Percentiles rank a stretch among this genome's conserved stretches.
These are phyloP conservation scores for Elsinoe necatrix DNA, from an alignment of 2,329 filamentous ascomycete species.

Conservation along the genomic window DNA sequence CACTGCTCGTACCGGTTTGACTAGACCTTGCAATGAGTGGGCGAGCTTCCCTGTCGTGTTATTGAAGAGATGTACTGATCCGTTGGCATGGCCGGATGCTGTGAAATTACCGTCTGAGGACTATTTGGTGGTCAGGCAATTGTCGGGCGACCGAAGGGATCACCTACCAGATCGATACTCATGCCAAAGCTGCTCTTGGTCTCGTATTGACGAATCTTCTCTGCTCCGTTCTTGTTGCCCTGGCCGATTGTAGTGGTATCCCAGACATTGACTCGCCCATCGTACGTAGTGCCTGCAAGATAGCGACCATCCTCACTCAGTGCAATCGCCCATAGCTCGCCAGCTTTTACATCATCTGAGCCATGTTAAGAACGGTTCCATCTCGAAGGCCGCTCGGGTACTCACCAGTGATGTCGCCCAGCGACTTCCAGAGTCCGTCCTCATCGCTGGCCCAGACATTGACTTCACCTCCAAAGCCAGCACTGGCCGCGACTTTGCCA, in stretches of 20 bases:
- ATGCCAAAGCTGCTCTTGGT: conserved; percentile 89
- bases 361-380: neutral
- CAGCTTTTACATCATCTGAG: conserved; percentile 49
- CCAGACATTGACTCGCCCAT: conserved; percentile 86
- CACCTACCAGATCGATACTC: conserved; percentile 64
- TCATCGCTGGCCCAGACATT: conserved; percentile 64
- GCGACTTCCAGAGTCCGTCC: conserved; percentile 44
- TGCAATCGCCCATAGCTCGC: conserved; percentile 79
- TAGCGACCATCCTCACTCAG: conserved; percentile 76
- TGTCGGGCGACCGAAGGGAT: neutral
- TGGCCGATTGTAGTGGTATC: conserved; percentile 40
- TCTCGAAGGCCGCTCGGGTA: neutral
- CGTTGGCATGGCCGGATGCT: conserved; percentile 87
- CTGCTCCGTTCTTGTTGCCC: conserved; percentile 33
- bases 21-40: conserved; percentile 81
- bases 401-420: conserved; percentile 38
- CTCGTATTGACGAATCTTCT: conserved; percentile 73
- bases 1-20: conserved; percentile 76
- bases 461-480: conserved; percentile 81
- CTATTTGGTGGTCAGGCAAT: conserved; percentile 28
- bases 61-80: conserved; percentile 88
- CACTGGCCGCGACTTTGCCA: conserved; percentile 67
- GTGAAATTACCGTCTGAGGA: conserved; percentile 72
- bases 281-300: conserved; percentile 77
- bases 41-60: conserved; percentile 78